These are phyloP conservation scores for Ustilago cynodontis DNA, from an alignment of 1,284 basidiomycete species.

Conservation along the genomic window DNA sequence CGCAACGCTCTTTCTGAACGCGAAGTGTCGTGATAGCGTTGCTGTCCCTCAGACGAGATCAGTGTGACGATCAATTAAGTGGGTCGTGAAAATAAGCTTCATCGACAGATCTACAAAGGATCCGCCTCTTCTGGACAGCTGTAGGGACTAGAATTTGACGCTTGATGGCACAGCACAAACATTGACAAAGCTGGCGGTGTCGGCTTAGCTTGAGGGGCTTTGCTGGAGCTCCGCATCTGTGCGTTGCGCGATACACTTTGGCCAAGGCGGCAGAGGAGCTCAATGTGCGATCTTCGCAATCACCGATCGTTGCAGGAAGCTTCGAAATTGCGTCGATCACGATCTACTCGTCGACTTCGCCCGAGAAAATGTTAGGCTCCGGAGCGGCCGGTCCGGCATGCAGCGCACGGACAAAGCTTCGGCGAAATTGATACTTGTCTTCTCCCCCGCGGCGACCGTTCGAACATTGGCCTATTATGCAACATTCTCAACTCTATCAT, in stretches of 20 bases:
- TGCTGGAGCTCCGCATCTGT: neutral
- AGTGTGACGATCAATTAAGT: neutral
- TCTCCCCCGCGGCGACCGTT: slow-evolving; percentile 13
- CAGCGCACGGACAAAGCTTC: slow-evolving; percentile 5
- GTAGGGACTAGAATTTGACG: too few relatives aligned
- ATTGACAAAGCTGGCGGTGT: too few relatives aligned
- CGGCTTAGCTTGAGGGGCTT: neutral
- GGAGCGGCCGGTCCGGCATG: slow-evolving; percentile 6
- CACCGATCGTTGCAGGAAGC: too few relatives aligned
- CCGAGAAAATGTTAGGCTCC: too few relatives aligned
- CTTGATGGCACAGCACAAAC: too few relatives aligned
- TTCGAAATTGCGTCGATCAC: too few relatives aligned
- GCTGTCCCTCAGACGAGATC: too few relatives aligned
- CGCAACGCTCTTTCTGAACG: neutral
- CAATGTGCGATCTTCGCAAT: neutral
- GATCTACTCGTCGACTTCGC: too few relatives aligned
- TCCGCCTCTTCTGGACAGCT: too few relatives aligned
- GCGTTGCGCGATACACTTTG: neutral
- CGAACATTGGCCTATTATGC: slow-evolving; percentile 4
- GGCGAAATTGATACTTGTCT: slow-evolving; percentile 7
- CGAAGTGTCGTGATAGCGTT: too few relatives aligned
- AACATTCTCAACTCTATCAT: slow-evolving; percentile 3
- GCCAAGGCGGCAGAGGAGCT: neutral
- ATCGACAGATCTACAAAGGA: neutral
- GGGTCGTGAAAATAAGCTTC: neutral